Base-by-base conservation (phyloP, 140 eudicot genomes). In the Flaveria floridana region DNA sequence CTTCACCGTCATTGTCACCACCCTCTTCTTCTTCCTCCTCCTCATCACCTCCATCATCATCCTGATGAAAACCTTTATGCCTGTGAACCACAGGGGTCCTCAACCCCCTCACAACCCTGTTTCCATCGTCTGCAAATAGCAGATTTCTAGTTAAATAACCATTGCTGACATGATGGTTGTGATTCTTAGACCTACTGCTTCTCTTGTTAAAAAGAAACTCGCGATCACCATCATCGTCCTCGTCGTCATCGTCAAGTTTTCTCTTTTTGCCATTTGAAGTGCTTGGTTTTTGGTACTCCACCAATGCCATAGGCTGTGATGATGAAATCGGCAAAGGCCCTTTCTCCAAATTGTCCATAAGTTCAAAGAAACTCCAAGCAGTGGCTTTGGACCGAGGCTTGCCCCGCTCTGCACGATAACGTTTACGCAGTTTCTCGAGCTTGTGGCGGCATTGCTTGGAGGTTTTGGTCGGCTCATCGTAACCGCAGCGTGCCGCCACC, bases 361-460 rank as follows among this genome's bases (percentile, higher is more conserved):
- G 77, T 25, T 81, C 82, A 68, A 87, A 92, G 39, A 84, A 86
- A 64, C 78, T 87, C 98, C 98, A 92, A 3, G 85, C 78, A 65
- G 70, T 42, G 18, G 86, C 77, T 73, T 73, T 77, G 3, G 92
- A 82, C 50, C 80, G 58, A 5, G 96, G 92, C 25, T 86, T 87
- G 3, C 50, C 83, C 28, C 83, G 65, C 77, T 92, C 98, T 6
- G 96, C 67, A 0, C 98, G 89, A 51, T 92, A 92, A 1, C 98
- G 86, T 65, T 92, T 89, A 21, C 98, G 89, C 61, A 92, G 95
- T 71, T 92, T 92, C 64, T 92, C 98, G 47, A 92, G 90, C 82
- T 92, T 92, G 84, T 92, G 98, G 76, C 98, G 95, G 83, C 98
- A 92, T 51, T 92, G 98, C 18, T 86, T 89, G 70, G 92, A 75